Evolutionary conservation across 2,329 filamentous ascomycete genomes (phyloP), one percentile per base, ranked within the genome.

Genomic region (Ramularia endophylla): DNA sequence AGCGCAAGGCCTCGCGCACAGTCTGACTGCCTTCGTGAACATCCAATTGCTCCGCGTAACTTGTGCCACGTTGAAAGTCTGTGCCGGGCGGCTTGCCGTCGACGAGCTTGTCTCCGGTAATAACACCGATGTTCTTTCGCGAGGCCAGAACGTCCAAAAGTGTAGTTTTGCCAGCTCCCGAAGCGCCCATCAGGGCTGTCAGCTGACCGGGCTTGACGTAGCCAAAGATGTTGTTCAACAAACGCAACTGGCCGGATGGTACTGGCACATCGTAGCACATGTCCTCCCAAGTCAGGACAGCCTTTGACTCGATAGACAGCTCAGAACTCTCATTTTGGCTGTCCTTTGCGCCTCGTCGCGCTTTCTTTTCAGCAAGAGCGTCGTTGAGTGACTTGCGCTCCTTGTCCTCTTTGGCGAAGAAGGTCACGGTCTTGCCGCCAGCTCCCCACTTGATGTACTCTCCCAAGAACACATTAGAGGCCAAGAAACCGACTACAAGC

Each of bases 151-250:
- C 85, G 55, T 94, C 85, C 2, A 94, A 69, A 0, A 94, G 69
- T 0, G 87, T 94, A 0, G 87, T 92, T 67, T 94, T 94, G 36
- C 87, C 87, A 4, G 87, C 87, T n/a, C 77, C 77, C 3, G 72
- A 75, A 11, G 70, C 69, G 3, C 70, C 71, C 70, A 73, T 74
- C 29, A 75, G 52, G 5, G 71, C 71, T 5, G 69, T 73, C 17
- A 74, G 47, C 35, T 69, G 64, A 6, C 72, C 72, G 0, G 71
- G 70, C 41, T 68, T 65, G 16, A 75, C 70, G 41, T 67, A 74
- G 1, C 71, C 71, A 50, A 64, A 68, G 6, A 74, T 58, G 16
- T 70, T 64, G 38, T 68, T 67, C 20, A 74, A 51, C 5, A 74
- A 54, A 7, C 65, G 62, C 6, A 67, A 59, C 30, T 68, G 65